Conservation (phyloP, 2,329 filamentous ascomycete species). For the Botrytis hyacinthi region DNA sequence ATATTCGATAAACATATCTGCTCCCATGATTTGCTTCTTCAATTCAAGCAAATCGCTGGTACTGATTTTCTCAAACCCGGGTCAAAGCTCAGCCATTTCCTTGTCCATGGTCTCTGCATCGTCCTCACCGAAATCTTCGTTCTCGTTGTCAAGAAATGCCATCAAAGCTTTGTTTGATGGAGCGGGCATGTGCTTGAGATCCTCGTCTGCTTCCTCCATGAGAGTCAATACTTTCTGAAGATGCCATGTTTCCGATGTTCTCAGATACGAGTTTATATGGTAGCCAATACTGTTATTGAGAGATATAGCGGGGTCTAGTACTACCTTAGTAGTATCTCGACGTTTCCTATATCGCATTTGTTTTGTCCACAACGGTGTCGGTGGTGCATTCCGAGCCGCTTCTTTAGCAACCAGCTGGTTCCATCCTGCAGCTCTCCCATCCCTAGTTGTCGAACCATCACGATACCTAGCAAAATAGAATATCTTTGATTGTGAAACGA, state of each 20-base stretch:
- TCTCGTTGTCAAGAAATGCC: neutral
- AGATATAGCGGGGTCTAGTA: neutral
- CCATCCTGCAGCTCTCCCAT: neutral
- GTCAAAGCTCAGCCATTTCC: neutral
- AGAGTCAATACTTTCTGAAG: fast-evolving
- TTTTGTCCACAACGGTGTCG: fast-evolving
- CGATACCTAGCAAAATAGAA: neutral
- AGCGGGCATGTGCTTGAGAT: fast-evolving
- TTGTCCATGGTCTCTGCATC: neutral
- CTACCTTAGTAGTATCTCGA: neutral
- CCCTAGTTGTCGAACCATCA: neutral
- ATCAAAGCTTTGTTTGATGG: neutral
- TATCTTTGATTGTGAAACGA: neutral
- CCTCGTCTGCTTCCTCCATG: neutral
- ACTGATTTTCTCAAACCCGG: neutral
- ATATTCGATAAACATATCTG: neutral
- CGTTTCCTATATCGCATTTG: neutral
- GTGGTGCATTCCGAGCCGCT: neutral
- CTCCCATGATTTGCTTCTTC: neutral
- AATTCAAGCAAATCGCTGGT: fast-evolving
- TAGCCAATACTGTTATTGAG: neutral
- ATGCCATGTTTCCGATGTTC: neutral
- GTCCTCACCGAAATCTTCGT: neutral
- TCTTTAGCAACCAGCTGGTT: neutral
- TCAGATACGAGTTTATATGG: neutral